These are phyloP conservation scores for Kuraishia floccosa DNA, from an alignment of 805 yeast genomes.

Conservation along the genomic window DNA sequence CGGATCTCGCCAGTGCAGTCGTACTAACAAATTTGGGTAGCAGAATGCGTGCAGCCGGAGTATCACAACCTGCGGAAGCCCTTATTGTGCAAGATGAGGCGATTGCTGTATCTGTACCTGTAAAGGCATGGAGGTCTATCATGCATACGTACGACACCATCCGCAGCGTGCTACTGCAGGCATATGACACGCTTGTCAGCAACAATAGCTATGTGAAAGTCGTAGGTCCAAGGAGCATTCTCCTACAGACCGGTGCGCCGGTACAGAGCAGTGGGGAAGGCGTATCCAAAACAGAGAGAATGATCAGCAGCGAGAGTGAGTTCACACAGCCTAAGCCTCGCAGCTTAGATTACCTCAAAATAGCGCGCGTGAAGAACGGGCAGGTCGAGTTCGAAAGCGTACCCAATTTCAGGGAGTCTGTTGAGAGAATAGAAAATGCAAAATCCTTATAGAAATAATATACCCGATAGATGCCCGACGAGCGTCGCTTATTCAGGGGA, in stretches of 20 bases:
- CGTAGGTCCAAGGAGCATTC: slow-evolving; percentile 41
- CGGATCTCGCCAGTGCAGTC: slow-evolving; percentile 30
- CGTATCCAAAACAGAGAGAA: slow-evolving; percentile 11
- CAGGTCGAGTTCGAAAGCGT: slow-evolving; percentile 32
- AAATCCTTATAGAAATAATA: no score
- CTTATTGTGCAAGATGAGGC: neutral
- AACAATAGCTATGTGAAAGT: slow-evolving; percentile 35
- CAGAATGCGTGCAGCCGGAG: neutral
- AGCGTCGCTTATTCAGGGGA: no score
- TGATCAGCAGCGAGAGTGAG: slow-evolving; percentile 5
- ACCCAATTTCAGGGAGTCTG: slow-evolving; percentile 25
- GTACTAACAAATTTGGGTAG: neutral
- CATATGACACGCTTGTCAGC: slow-evolving; percentile 12
- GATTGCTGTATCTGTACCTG: neutral
- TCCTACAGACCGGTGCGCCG: slow-evolving; percentile 32
- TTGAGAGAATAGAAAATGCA: slow-evolving; percentile 15
- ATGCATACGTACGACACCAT: neutral
- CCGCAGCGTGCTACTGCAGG: neutral
- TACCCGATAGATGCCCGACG: no score
- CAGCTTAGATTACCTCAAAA: slow-evolving; percentile 34
- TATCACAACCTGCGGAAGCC: neutral
- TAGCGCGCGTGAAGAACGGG: slow-evolving; percentile 31
- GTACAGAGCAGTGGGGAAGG: slow-evolving; percentile 2
- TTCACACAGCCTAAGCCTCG: slow-evolving; percentile 3
- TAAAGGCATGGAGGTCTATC: neutral